These are phyloP conservation scores for Neospora caninum DNA, from an alignment of 169 alveolate genomes.

Conservation along the genomic window DNA sequence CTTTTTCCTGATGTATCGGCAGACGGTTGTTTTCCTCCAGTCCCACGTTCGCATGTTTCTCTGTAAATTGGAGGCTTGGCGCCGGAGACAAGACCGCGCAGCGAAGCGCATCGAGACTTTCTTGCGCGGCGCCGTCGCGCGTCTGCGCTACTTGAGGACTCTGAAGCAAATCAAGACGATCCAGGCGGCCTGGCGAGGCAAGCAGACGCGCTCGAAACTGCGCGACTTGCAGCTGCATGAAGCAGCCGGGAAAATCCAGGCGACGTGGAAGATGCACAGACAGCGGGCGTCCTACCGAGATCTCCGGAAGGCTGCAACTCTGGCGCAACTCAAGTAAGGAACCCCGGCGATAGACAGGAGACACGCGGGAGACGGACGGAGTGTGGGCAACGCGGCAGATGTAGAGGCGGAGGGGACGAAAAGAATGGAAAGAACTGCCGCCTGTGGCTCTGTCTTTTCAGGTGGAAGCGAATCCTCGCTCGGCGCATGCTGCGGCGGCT, in stretches of 20 bases:
- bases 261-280: constrained; percentile 75
- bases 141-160: not conserved
- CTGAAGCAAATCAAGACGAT: not conserved
- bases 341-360: not conserved
- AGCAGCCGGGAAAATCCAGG: constrained; percentile 81
- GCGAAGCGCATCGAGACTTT: not conserved
- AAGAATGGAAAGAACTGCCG: not conserved
- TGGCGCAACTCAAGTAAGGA: constrained; percentile 72
- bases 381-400: not conserved
- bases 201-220: not conserved
- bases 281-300: constrained; percentile 70
- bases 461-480: constrained; percentile 72
- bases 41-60: constrained; percentile 8
- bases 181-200: constrained; percentile 43
- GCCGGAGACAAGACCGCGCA: not conserved
- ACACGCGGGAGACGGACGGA: not conserved
- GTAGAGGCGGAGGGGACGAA: not conserved
- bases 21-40: constrained; percentile 22
- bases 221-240: not conserved
- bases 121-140: not conserved
- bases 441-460: not conserved
- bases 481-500: constrained; percentile 77
- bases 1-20: not conserved
- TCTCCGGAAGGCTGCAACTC: constrained; percentile 72
- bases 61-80: not conserved